Evolutionary conservation across 75 land plant species (phyloP).

Genomic region (Selaginella tamariscina): DNA sequence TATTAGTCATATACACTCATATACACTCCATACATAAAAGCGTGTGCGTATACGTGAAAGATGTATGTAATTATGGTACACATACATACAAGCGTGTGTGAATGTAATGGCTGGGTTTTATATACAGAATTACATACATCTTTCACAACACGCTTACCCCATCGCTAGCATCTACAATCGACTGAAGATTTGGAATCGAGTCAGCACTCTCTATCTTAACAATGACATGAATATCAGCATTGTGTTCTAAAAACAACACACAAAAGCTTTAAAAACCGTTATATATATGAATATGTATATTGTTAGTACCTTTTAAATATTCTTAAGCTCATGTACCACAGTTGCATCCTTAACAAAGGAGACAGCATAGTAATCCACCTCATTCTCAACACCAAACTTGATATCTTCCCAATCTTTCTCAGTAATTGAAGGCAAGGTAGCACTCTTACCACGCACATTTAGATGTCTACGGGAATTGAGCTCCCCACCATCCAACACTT

Average conservation of each 20-base stretch:
- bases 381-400: constrained; percentile 13
- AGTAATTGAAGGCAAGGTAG: constrained; percentile 7
- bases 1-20: too few species aligned
- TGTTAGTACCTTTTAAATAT: constrained; percentile 5
- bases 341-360: constrained; percentile 9
- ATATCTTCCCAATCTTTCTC: constrained; percentile 14
- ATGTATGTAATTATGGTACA: too few species aligned
- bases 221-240: constrained; percentile 10
- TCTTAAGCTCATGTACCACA: constrained; percentile 1
- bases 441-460: constrained; percentile 5
- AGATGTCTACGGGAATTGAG: constrained; percentile 4
- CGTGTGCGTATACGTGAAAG: too few species aligned
- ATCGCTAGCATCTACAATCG: constrained; percentile 4
- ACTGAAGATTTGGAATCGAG: constrained; percentile 10
- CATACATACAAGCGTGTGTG: too few species aligned
- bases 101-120: too few species aligned
- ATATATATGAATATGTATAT: too few species aligned
- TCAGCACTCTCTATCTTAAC: constrained; percentile 10
- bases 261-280: too few species aligned
- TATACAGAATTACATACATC: not conserved
- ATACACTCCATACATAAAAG: too few species aligned
- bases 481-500: constrained; percentile 7
- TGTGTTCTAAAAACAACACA: too few species aligned
- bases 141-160: constrained; percentile 5
- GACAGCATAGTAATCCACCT: constrained; percentile 10